Evolutionary conservation across 495 filamentous ascomycete genomes (phyloP).

Genomic region (Talaromyces nanjingensis): DNA sequence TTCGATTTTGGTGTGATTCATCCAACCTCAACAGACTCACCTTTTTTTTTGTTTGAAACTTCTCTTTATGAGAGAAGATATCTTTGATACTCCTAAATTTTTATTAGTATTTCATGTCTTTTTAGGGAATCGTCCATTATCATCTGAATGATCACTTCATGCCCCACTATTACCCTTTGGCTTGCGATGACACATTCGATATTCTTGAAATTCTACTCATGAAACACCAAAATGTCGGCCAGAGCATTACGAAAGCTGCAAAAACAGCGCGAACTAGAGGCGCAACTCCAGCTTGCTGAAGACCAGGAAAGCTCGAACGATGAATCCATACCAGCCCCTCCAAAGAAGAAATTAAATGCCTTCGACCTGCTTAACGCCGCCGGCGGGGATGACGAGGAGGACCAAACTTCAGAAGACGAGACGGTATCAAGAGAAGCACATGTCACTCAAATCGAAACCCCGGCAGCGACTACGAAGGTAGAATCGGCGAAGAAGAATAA

Average conservation of each 20-base stretch:
- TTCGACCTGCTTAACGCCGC: constrained; percentile 48
- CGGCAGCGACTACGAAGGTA: constrained; percentile 13
- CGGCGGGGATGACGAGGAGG: constrained; percentile 36
- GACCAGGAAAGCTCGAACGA: constrained; percentile 46
- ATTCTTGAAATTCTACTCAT: not conserved
- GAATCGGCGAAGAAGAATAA: constrained; percentile 29
- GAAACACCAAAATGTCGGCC: constrained; percentile 56
- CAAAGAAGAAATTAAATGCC: constrained; percentile 40
- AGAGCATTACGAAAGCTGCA: constrained; percentile 74
- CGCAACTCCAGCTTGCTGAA: constrained; percentile 42
- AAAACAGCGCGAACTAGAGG: constrained; percentile 55
- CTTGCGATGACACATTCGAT: not conserved
- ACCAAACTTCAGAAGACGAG: constrained; percentile 28
- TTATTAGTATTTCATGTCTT: not conserved
- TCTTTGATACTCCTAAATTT: not conserved
- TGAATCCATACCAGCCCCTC: constrained; percentile 24
- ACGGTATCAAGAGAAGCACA: constrained; percentile 18
- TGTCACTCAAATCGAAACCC: constrained; percentile 7
- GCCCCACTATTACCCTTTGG: not conserved
- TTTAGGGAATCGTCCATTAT: not conserved
- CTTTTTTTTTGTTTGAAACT: not conserved
- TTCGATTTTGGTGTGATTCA: not conserved
- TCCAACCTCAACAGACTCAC: not conserved
- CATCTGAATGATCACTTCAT: not conserved
- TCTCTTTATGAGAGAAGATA: not conserved